phyloP scores from a whole-genome alignment of 306 rosid genomes.

The Malus sieversii region DNA sequence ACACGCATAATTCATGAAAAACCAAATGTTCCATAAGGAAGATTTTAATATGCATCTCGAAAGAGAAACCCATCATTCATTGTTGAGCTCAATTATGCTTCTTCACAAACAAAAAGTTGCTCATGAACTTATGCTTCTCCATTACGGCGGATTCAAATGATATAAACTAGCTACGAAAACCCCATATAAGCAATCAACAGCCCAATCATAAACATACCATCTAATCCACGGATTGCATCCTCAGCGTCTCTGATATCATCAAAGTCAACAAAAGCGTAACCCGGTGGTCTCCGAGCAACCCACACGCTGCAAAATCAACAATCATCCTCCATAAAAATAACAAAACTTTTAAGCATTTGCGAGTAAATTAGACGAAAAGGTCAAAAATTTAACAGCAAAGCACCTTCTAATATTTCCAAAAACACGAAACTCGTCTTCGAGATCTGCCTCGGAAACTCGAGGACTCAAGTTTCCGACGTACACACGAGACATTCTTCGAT shows the following conservation, averaged over 20 bases:
- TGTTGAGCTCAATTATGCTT: not conserved
- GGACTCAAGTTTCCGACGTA: conserved; percentile 92
- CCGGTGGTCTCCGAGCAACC: conserved; percentile 99
- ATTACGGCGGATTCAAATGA: not conserved
- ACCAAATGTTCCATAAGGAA: not conserved
- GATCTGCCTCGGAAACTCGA: conserved; percentile 86
- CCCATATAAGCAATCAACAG: not conserved
- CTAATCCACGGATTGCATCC: conserved; percentile 87
- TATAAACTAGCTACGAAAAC: not conserved
- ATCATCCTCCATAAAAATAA: not conserved
- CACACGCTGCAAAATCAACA: conserved; percentile 56
- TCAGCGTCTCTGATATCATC: conserved; percentile 90
- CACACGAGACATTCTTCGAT: conserved; percentile 75
- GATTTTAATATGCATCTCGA: not conserved
- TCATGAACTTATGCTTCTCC: not conserved
- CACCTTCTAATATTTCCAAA: conserved; percentile 96
- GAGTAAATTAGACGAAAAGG: not conserved
- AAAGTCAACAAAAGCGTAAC: conserved; percentile 93
- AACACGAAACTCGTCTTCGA: conserved; percentile 90
- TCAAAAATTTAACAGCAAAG: not conserved
- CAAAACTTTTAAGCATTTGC: not conserved
- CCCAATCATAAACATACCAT: conserved; percentile 42
- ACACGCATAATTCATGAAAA: too few relatives aligned
- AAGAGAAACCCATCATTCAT: not conserved
- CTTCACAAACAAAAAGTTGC: not conserved